Base-by-base conservation (phyloP, 129 eudicot genomes). In the Ambrosia artemisiifolia region DNA sequence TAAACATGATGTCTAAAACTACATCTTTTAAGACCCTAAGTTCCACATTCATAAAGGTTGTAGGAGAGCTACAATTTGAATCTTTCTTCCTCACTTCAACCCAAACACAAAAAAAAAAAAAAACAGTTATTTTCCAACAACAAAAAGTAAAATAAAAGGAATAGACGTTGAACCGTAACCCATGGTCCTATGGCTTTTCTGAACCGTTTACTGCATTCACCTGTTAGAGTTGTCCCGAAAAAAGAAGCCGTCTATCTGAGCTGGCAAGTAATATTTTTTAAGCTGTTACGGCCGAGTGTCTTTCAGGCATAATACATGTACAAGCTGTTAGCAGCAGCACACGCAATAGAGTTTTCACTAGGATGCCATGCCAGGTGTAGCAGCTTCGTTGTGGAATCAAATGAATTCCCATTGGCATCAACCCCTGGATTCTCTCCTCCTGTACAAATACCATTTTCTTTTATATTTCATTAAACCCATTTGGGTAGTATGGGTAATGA, bases 321-420 rank as follows among this genome's bases (percentile, higher is more conserved):
- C 96, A 94, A 81, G 85, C 99, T 94, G 87, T 90, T 94, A 66
- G 99, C 99, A 79, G 99, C 99, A 78, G 99, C 99, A 94, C 99
- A 94, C 28, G 99, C 99, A 7, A 94, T 88, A 2, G 97, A 86
- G 79, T 94, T 94, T 78, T 94, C 99, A 16, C 89, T 80, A 14
- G 99, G 99, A 75, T 94, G 99, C 99, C 99, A 94, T 30, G 99
- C 99, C 69, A 94, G 77, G 77, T 94, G 99, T 75, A 94, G 99
- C 68, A 94, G 78, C 70, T 94, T 94, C 33, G 94, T 88, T 13
- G 99, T 90, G 83, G 86, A 90, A 79, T 94, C 99, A 53, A 94
- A 86, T 35, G 97, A 88, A 74, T 88, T 94, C 55, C 99, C 99
- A 67, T 94, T 94, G 33, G 99, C 90, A 83, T 94, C 98, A 17